Base-by-base conservation (phyloP, 495 filamentous ascomycete genomes). In the Hapsidospora chrysogenum region DNA sequence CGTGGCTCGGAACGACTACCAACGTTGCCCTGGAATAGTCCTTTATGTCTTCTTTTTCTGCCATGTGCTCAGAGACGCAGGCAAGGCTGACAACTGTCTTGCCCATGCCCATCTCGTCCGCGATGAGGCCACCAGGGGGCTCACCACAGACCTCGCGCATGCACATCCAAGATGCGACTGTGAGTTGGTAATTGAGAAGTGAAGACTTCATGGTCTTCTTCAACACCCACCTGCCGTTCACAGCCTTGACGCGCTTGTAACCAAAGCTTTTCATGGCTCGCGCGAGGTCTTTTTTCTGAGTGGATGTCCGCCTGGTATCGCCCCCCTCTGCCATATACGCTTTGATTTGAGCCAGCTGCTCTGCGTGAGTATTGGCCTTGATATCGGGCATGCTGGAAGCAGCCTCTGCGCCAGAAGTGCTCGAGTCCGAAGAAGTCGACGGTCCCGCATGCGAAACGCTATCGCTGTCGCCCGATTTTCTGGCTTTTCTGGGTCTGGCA, bases 101-200 rank as follows among this genome's bases (percentile, higher is more conserved):
- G 0, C 78, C 78, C 1, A 79, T 48, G 0, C 76, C 76, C 74
- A 80, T 79, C 13, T 56, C 49, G 43, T 80, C 74, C 1, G 64
- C 66, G 1, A 70, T 42, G 6, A 80, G 49, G 0, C 75, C 73
- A 0, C 74, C 73, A 16, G 47, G 47, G 0, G 71, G 68, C 9
- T 44, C 35, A 0, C 41, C 18, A 0, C 32, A 17, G 0, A 47
- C 57, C 38, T 80, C 76, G 16, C 71, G 57, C 1, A 56, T 41
- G 9, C 68, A 42, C 74, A 78, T 78, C 49, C 67, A 76, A 0
- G 58, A 61, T 3, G 57, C 58, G 13, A 65, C 70, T 1, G 70
- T 38, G 13, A 78, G 37, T 41, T 79, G 74, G 38, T 74, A 61
- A 37, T 57, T 48, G 21, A 60, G 64, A 0, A 77, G 44, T 2